Conservation (phyloP, 768 basidiomycete genomes). For the Termitomyces sp. region DNA sequence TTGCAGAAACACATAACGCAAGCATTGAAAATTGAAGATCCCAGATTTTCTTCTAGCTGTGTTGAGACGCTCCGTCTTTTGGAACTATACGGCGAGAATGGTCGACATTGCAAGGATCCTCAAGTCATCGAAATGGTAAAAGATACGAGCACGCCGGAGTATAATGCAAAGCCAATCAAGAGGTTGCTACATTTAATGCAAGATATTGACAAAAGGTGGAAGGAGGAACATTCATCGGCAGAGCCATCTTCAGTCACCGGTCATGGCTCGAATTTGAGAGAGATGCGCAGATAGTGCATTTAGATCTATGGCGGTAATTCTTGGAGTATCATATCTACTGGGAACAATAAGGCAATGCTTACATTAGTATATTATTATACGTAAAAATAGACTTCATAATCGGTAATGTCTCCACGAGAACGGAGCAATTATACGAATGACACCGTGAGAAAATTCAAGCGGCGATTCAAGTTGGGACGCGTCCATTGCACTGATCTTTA, state of each 20-base stretch:
- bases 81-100: constrained; percentile 53
- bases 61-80: constrained; percentile 49
- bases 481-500: constrained; percentile 15
- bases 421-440: too few species aligned
- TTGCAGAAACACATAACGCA: constrained; percentile 49
- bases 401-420: too few species aligned
- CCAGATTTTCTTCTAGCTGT: constrained; percentile 43
- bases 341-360: too few species aligned
- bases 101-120: constrained; percentile 44
- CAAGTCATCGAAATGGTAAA: constrained; percentile 48
- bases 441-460: constrained; percentile 13
- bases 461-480: constrained; percentile 24
- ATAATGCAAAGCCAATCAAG: constrained; percentile 44
- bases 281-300: too few species aligned
- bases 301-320: too few species aligned
- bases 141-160: constrained; percentile 37
- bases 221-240: constrained; percentile 21
- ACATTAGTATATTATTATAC: too few species aligned
- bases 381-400: too few species aligned
- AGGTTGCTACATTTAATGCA: constrained; percentile 46
- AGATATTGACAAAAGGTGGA: constrained; percentile 44
- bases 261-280: neutral
- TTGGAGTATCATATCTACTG: too few species aligned
- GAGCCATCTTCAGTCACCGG: too few species aligned
- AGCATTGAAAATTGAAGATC: constrained; percentile 43